These are phyloP conservation scores for Phtheirospermum japonicum DNA, from an alignment of 257 asterid genomes.

Conservation along the genomic window DNA sequence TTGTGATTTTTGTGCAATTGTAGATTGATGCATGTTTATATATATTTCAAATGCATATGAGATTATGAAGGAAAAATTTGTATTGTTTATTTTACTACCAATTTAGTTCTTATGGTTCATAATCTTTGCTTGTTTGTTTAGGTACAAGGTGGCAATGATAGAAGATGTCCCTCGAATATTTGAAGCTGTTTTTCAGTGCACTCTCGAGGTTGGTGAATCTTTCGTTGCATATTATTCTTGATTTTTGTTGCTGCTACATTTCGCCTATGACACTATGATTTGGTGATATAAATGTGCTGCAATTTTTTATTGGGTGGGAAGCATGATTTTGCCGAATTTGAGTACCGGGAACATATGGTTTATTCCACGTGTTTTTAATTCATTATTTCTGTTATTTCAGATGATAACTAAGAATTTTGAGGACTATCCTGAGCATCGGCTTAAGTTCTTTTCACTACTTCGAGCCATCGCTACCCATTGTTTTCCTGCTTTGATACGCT, in stretches of 20 bases:
- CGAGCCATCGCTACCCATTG: slow-evolving; percentile 94
- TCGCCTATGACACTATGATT: not conserved
- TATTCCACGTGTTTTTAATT: slow-evolving; percentile 17
- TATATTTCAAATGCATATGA: not conserved
- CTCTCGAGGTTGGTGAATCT: slow-evolving; percentile 70
- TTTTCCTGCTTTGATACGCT: slow-evolving; percentile 81
- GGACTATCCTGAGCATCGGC: slow-evolving; percentile 99
- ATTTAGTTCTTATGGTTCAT: not conserved
- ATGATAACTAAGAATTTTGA: slow-evolving; percentile 97
- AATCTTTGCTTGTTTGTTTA: slow-evolving; percentile 28
- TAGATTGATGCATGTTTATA: not conserved
- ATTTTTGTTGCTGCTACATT: too few relatives aligned
- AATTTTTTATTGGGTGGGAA: slow-evolving; percentile 4
- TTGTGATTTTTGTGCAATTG: slow-evolving; percentile 2
- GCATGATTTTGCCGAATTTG: slow-evolving; percentile 8
- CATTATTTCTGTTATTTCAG: slow-evolving; percentile 38
- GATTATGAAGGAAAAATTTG: not conserved
- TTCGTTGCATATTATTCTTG: not conserved
- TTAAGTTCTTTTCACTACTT: slow-evolving; percentile 88
- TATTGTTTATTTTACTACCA: slow-evolving; percentile 6
- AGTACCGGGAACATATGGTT: not conserved
- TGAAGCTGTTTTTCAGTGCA: slow-evolving; percentile 97
- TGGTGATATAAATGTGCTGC: not conserved
- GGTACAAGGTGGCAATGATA: slow-evolving; percentile 87
- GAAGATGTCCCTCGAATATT: slow-evolving; percentile 95